Conservation (phyloP, 176 grass and related monocot genomes). For the Triticum urartu region DNA sequence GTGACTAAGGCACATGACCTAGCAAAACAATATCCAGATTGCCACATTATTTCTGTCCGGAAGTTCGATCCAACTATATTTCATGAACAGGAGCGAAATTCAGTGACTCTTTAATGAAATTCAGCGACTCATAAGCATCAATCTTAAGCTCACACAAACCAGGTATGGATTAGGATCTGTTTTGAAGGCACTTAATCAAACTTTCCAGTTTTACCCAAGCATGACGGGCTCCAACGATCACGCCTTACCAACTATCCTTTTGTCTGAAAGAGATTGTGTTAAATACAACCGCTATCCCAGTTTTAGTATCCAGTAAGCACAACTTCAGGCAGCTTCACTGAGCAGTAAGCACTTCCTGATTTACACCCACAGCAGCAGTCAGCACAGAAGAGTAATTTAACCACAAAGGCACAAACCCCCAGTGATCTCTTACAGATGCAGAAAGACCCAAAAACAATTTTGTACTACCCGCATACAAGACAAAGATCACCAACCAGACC, state of each 20-base stretch:
- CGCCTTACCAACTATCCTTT: background rate
- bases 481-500: conserved; percentile 12
- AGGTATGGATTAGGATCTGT: background rate
- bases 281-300: background rate
- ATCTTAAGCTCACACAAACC: background rate
- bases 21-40: background rate
- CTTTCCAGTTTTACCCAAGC: background rate
- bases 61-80: conserved; percentile 5
- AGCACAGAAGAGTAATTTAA: background rate
- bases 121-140: background rate
- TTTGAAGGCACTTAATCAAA: background rate
- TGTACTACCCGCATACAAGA: background rate
- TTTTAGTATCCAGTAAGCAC: background rate
- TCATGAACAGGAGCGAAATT: background rate
- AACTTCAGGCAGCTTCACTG: background rate
- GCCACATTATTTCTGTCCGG: background rate
- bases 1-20: background rate
- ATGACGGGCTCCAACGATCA: background rate
- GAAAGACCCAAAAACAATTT: background rate
- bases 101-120: background rate
- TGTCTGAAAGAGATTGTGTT: background rate
- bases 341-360: conserved; percentile 15
- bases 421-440: background rate
- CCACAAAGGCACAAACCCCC: background rate
- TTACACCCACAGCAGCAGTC: conserved; percentile 4